These are phyloP conservation scores for Sporothrix curviconia DNA, from an alignment of 2,329 filamentous ascomycete genomes.

Conservation along the genomic window DNA sequence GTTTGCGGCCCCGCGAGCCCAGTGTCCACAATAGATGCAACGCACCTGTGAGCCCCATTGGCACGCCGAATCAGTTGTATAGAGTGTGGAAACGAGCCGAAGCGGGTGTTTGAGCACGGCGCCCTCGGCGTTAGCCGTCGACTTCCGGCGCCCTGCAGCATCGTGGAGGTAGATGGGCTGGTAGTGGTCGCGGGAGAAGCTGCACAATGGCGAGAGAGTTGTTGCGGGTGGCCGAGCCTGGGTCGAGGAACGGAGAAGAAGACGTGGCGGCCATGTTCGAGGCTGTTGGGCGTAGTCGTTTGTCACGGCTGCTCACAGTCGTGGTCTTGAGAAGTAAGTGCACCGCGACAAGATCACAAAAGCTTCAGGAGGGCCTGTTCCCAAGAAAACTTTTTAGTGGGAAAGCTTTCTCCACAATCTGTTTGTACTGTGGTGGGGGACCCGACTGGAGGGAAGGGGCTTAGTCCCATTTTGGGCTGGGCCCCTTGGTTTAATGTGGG, in stretches of 20 bases:
- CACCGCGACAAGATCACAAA: too few species aligned
- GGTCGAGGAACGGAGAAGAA: slow-evolving; percentile 73
- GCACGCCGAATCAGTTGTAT: slow-evolving; percentile 68
- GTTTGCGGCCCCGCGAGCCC: slow-evolving; percentile 73
- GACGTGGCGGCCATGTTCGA: not conserved
- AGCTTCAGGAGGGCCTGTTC: too few species aligned
- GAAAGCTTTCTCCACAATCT: too few species aligned
- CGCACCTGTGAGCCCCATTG: slow-evolving; percentile 90
- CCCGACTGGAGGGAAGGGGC: too few species aligned
- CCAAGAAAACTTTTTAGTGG: slow-evolving; percentile 14
- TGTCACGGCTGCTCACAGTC: not conserved
- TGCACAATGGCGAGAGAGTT: slow-evolving; percentile 76
- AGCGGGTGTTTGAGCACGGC: slow-evolving; percentile 84
- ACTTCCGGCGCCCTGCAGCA: slow-evolving; percentile 50
- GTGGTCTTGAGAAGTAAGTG: not conserved
- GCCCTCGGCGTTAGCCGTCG: slow-evolving; percentile 67
- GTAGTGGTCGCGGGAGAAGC: slow-evolving; percentile 78
- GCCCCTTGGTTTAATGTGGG: too few species aligned
- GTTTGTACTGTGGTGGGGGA: too few species aligned
- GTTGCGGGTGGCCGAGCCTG: slow-evolving; percentile 53
- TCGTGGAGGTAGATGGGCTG: slow-evolving; percentile 65
- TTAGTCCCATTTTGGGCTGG: too few species aligned
- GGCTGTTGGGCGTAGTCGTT: slow-evolving; percentile 3
- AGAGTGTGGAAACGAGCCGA: slow-evolving; percentile 81
- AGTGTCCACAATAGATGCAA: slow-evolving; percentile 86